Evolutionary conservation across 164 flowering plant species (phyloP), one percentile per base, ranked within the genome.

Genomic region (Dillenia turbinata): DNA sequence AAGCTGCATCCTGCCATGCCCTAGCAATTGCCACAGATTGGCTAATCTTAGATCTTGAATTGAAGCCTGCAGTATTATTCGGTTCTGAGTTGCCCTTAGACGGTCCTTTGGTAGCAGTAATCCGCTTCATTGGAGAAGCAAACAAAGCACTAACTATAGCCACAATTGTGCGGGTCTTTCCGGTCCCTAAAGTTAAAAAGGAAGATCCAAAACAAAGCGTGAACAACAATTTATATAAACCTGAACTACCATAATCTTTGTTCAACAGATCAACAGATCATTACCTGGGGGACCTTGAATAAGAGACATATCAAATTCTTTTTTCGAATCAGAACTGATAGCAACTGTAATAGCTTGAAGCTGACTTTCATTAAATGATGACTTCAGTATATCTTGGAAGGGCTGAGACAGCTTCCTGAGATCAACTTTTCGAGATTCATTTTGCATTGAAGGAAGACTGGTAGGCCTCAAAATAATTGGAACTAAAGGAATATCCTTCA

Each of bases 211-310:
- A 44, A 15, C 54, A 47, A 64, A 56, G 22, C 49, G 40, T 52
- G 14, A 43, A 40, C 13, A 19, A 19, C 22, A 19, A 19, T 19
- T 19, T 19, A 19, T 19, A 19, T 19, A 19, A 19, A 19, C 22
- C 22, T 19, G 1, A 19, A 19, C 22, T 19, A 19, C 22, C 22
- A 19, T 19, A 19, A 19, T 19, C 22, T 19, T 19, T 19, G 22
- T 19, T 19, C 1, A 58, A 50, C 62, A 33, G 59, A 33, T 17
- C 64, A 55, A 56, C 62, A 33, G 59, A 33, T 17, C 64, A 55
- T 54, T 61, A 92, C 99, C 99, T 83, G 99, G 99, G 59, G 99
- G 99, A 65, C 99, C 99, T 83, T 95, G 99, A 63, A 93, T 77
- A 63, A 93, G 97, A 43, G 96, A 87, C 65, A 90, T 67, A 22